Evolutionary conservation across 2,329 filamentous ascomycete genomes (phyloP), one percentile per base, ranked within the genome.

Genomic region (Ceratocystis ficicola): DNA sequence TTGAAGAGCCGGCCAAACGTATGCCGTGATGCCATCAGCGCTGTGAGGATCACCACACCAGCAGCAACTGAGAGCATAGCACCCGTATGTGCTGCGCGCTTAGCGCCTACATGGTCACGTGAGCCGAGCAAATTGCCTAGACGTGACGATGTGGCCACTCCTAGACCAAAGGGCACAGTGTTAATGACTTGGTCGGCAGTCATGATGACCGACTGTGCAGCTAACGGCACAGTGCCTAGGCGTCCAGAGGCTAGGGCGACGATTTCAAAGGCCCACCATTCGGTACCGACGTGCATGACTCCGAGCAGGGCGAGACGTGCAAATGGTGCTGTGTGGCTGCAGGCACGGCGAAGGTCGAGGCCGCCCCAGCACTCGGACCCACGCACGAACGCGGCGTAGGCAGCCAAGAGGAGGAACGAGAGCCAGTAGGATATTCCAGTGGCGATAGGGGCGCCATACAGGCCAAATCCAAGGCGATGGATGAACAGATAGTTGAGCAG

Each of bases 261-360:
- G 69, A 95, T 93, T 75, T 95, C 90, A 71, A 95, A 95, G 0
- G 90, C 91, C 90, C 90, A 95, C 90, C 90, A 95, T 75, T 95
- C 91, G 0, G 90, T 94, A 2, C 89, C 91, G 4, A 95, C 88
- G 69, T 95, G 90, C 2, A 95, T 76, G 52, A 95, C 80, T 0
- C 90, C 91, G 0, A 95, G 78, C 15, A 87, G 75, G 0, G 90
- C 89, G 2, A 95, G 83, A 8, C 85, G 83, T 1, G 88, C 80
- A 73, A 95, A 95, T 0, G 85, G 84, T 17, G 81, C 76, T 17
- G 88, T 78, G 70, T 92, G 88, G 1, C 81, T 77, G n/a, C 88
- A 72, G 1, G 86, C 87, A 61, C 80, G 81, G 3, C 80, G 78
- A 5, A 83, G 83, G 74, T 85, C 73, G 1, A 81, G 85, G 0